Evolutionary conservation across 75 land plant species (phyloP).

Genomic region (Pseudotsuga menziesii): DNA sequence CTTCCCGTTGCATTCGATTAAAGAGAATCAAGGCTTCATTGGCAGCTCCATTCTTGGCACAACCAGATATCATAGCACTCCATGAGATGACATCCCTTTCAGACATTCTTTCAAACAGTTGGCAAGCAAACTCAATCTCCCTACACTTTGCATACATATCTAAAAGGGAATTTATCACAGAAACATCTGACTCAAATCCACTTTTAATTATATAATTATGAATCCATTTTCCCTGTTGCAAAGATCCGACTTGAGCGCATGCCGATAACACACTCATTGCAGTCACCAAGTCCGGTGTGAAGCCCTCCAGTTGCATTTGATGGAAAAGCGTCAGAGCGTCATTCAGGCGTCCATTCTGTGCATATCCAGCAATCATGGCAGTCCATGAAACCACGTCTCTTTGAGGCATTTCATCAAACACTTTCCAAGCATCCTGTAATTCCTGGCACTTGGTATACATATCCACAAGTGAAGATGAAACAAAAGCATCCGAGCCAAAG

Average conservation of each 20-base stretch:
- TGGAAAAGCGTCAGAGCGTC: constrained; percentile 42
- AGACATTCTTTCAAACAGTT: constrained; percentile 43
- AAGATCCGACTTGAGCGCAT: constrained; percentile 37
- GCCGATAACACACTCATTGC: constrained; percentile 44
- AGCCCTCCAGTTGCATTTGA: constrained; percentile 30
- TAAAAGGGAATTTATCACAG: constrained; percentile 47
- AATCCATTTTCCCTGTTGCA: constrained; percentile 42
- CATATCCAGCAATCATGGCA: constrained; percentile 53
- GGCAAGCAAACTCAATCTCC: constrained; percentile 19
- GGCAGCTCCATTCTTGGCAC: constrained; percentile 22
- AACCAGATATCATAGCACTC: constrained; percentile 43
- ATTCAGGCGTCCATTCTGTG: constrained; percentile 32
- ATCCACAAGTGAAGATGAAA: constrained; percentile 41
- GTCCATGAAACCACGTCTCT: constrained; percentile 51
- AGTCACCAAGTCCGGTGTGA: constrained; percentile 38
- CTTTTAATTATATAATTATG: constrained; percentile 46
- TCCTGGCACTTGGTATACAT: constrained; percentile 72
- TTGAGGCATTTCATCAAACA: constrained; percentile 33
- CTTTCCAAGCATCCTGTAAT: constrained; percentile 34
- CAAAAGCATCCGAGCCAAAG: constrained; percentile 30
- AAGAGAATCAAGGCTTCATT: constrained; percentile 36
- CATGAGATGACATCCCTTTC: constrained; percentile 42
- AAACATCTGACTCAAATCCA: constrained; percentile 36
- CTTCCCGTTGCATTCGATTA: constrained; percentile 21
- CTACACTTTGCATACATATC: constrained; percentile 46